Base-by-base conservation (phyloP, 257 asterid genomes). In the Rhazya stricta region DNA sequence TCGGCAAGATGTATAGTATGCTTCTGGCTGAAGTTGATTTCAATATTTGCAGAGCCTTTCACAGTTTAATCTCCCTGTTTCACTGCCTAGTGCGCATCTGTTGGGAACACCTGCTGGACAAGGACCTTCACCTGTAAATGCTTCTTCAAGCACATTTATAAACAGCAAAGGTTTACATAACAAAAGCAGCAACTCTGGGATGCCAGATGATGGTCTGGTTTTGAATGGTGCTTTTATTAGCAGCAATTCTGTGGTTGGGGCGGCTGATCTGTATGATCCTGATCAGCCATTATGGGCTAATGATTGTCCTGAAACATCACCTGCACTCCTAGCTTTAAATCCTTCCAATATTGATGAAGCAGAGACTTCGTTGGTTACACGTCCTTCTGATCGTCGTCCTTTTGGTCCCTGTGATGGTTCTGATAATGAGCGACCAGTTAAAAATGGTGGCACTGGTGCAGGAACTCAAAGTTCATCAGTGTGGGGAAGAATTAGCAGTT, bases 261-360 rank as follows among this genome's bases (percentile, higher is more conserved):
- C 86, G 27, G 80, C 97, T 67, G 99, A 95, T 83, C 78, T 91
- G 54, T 95, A 95, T 78, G 99, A 95, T 83, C 99, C 99, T 68
- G 99, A 95, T 81, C 99, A 95, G 84, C 99, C 99, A 82, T 77
- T 91, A 72, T 93, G 96, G 97, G 73, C 93, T 72, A 86, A 84
- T 86, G 88, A 85, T 81, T 84, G 84, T 79, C 80, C 89, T 27
- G 89, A 88, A 83, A 84, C 93, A 71, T 86, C 97, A 66, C 79
- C 89, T 65, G 88, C 91, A 58, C 85, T 85, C 51, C 80, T 70
- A 67, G 83, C 81, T 74, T 80, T 84, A 57, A 86, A 86, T 80
- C 84, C 86, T 74, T 78, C 90, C 62, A 81, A 81, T 82, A 81
- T 78, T 75, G 92, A 86, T 79, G 90, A 77, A 79, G 60, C 81